Conservation (phyloP, 176 grass and related monocot species). For the Triticum timopheevii region DNA sequence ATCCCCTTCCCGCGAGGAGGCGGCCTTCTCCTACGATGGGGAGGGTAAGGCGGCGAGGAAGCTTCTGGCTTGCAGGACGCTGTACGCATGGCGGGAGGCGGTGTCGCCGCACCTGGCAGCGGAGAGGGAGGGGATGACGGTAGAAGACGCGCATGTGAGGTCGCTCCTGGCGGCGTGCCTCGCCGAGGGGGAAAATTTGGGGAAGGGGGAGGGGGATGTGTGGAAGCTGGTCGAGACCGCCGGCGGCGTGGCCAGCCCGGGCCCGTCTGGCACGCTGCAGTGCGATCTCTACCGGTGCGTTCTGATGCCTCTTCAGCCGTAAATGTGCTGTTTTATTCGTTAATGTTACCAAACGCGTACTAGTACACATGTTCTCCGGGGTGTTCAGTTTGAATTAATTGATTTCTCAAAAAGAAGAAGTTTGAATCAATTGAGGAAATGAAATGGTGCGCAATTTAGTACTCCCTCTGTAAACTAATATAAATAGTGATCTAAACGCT, state of each 20-base stretch:
- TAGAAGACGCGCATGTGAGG: slow-evolving; percentile 58
- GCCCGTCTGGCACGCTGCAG: slow-evolving; percentile 69
- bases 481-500: too few species aligned
- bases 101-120: slow-evolving; percentile 84
- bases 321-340: not conserved
- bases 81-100: slow-evolving; percentile 82
- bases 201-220: slow-evolving; percentile 19
- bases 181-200: slow-evolving; percentile 4
- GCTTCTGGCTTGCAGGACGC: slow-evolving; percentile 62
- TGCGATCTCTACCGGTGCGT: slow-evolving; percentile 85
- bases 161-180: slow-evolving; percentile 52
- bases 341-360: not conserved
- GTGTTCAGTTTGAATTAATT: not conserved
- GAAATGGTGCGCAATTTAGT: not conserved
- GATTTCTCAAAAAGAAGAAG: too few species aligned
- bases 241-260: slow-evolving; percentile 82
- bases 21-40: slow-evolving; percentile 25
- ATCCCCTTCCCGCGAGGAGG: slow-evolving; percentile 32
- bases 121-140: slow-evolving; percentile 73
- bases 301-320: not conserved
- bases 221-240: slow-evolving; percentile 91
- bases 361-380: not conserved
- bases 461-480: too few species aligned
- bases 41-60: slow-evolving; percentile 19
- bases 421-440: not conserved